Conservation (phyloP, 495 filamentous ascomycete species). For the Penicillium macrosclerotiorum region DNA sequence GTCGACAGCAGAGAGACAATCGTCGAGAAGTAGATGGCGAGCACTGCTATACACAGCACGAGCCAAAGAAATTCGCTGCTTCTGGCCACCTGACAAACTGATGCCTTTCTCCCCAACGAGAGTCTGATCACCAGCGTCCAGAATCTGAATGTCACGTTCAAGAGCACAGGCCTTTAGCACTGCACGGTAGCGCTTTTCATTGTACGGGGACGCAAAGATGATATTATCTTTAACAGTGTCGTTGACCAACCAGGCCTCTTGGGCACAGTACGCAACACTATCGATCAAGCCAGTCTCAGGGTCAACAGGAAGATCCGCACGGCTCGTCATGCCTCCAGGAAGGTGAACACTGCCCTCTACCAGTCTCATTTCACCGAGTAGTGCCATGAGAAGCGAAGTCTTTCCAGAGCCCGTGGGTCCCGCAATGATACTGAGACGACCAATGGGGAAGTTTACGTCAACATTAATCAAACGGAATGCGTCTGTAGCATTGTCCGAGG, state of each 20-base stretch:
- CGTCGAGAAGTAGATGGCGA: constrained; percentile 85
- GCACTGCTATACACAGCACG: constrained; percentile 92
- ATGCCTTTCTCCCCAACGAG: constrained; percentile 97
- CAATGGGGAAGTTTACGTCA: constrained; percentile 71
- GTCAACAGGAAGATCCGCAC: constrained; percentile 78
- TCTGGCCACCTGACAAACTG: constrained; percentile 93
- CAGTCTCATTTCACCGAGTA: constrained; percentile 95
- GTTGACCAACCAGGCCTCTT: constrained; percentile 97
- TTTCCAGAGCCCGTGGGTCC: constrained; percentile 95
- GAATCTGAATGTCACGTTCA: constrained; percentile 85
- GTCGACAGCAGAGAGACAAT: constrained; percentile 97
- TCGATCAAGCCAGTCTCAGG: constrained; percentile 85
- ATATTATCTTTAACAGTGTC: constrained; percentile 97
- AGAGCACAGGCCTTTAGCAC: constrained; percentile 92
- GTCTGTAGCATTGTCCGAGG: constrained; percentile 25
- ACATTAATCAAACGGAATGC: constrained; percentile 83
- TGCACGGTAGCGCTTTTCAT: constrained; percentile 80
- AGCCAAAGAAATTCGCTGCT: constrained; percentile 94
- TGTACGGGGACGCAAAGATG: constrained; percentile 78
- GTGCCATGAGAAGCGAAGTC: constrained; percentile 90
- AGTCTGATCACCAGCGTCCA: constrained; percentile 90
- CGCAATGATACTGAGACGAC: constrained; percentile 83
- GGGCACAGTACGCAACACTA: constrained; percentile 93
- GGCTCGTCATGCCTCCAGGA: constrained; percentile 71
- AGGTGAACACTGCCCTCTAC: constrained; percentile 78